Base-by-base conservation (phyloP, 345 rosid species). In the Citrus glauca region DNA sequence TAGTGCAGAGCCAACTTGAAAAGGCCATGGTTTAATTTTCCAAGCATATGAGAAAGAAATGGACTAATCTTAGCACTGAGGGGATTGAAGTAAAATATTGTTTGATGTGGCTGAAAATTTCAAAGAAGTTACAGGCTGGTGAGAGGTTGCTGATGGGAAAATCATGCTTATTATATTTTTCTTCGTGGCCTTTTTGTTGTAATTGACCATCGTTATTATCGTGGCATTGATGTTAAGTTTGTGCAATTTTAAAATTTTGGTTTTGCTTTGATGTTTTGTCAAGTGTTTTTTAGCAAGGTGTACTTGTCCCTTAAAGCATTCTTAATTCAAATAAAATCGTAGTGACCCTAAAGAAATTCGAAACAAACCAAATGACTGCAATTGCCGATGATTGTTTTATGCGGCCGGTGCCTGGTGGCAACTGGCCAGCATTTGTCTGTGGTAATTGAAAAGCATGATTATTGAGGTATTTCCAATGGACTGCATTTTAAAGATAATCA, bases 1-100 rank as follows among this genome's bases (percentile, higher is more conserved):
- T 82, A 2, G 77, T 64, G 84, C 89, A 83, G n/a, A 87, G 70
- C 88, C 88, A 88, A 6, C 73, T 81, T 40, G 83, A 73, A 9
- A 77, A 71, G 11, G 38, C 83, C 90, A 85, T 90, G 35, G 28
- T 50, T 17, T 53, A 17, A 17, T 53, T 68, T 69, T 25, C 37
- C 40, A 59, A 77, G 20, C 53, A 76, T 27, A 66, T 33, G 79
- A 17, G 35, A 33, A 35, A 65, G 70, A 25, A 24, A 22, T 9
- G 20, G 17, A 42, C 11, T 28, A 27, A 19, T 28, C 17, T 61
- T 19, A 50, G 57, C 57, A 27, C 10, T 2, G 25, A 60, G 40
- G 30, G 14, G 63, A 72, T 42, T 69, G 3, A 56, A 24, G 59
- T 53, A 5, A 53, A 11, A 32, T 32, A 20, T 38, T 24, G 20